A percentile compares a stretch with the other conserved stretches of the same genome.
phyloP scores from a whole-genome alignment of 768 basidiomycete species.

The Leccinum imitatum region DNA sequence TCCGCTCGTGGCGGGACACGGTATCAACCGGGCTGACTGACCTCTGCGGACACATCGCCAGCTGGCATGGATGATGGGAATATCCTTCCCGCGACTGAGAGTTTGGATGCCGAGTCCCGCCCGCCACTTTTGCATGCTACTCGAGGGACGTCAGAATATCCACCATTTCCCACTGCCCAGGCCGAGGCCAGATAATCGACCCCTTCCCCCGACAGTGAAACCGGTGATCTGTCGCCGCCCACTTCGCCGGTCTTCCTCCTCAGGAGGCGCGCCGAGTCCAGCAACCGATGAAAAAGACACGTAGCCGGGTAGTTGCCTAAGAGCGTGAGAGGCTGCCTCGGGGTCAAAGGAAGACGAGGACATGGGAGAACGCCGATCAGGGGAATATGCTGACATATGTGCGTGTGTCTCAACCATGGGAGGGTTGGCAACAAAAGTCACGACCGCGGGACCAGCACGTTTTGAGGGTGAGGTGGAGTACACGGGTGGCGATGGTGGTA shows the following conservation, averaged over 20 bases:
- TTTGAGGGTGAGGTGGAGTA: constrained; percentile 32
- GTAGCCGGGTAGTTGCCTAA: constrained; percentile 58
- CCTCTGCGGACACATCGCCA: constrained; percentile 13
- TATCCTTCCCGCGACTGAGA: constrained; percentile 1
- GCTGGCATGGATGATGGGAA: background rate
- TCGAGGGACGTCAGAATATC: constrained; percentile 21
- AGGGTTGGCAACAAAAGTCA: constrained; percentile 23
- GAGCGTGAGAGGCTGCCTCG: constrained; percentile 56
- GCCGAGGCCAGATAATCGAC: constrained; percentile 25
- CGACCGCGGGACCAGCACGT: constrained; percentile 21
- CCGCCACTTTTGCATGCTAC: constrained; percentile 3
- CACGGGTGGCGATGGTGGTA: constrained; percentile 31
- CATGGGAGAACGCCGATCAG: constrained; percentile 13
- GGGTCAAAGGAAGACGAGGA: constrained; percentile 55
- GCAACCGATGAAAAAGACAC: constrained; percentile 68
- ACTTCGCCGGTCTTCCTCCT: constrained; percentile 38
- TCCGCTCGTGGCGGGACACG: constrained; percentile 8
- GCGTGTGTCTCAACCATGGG: constrained; percentile 10
- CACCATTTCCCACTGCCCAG: constrained; percentile 35
- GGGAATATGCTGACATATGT: constrained; percentile 13
- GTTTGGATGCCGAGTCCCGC: constrained; percentile 8
- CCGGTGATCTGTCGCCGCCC: constrained; percentile 18
- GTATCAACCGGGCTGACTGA: constrained; percentile 23
- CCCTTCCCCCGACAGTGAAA: constrained; percentile 19
- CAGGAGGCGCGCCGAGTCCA: constrained; percentile 63